Percentiles rank a stretch among this genome's conserved stretches.
phyloP scores from a whole-genome alignment of 371 early-diverging fungal species.

The Mucor sp. region DNA sequence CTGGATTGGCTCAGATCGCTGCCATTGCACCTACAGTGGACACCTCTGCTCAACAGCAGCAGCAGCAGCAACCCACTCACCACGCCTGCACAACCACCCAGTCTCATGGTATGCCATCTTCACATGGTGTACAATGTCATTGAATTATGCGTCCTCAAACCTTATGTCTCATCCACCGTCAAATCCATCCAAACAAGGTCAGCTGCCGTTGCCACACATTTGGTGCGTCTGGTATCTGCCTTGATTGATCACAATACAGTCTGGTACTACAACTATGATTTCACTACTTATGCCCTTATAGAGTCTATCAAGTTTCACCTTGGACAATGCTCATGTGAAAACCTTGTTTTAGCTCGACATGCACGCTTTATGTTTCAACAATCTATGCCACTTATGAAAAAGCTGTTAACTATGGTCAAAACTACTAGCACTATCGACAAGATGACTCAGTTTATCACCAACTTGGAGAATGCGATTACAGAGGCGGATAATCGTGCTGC shows the following conservation, averaged over 20 bases:
- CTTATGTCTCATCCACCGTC: constrained; percentile 21
- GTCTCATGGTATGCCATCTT: constrained; percentile 19
- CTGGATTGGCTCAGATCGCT: constrained; percentile 26
- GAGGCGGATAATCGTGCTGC: constrained; percentile 7
- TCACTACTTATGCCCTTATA: constrained; percentile 12
- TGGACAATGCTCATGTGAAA: constrained; percentile 14
- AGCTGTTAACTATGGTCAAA: constrained; percentile 5
- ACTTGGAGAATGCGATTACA: constrained; percentile 20
- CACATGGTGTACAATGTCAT: constrained; percentile 35
- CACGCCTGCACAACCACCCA: constrained; percentile 15
- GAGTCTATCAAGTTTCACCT: constrained; percentile 23
- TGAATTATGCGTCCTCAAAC: constrained; percentile 24
- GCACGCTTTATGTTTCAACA: constrained; percentile 44
- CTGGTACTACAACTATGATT: constrained; percentile 17
- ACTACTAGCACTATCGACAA: constrained; percentile 5
- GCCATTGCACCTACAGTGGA: constrained; percentile 36
- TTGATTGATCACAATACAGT: constrained; percentile 2
- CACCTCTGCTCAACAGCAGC: constrained; percentile 8
- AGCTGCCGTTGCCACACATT: constrained; percentile 17
- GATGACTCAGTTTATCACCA: constrained; percentile 22
- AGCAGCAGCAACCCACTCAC: background rate
- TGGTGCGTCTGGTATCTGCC: constrained; percentile 15
- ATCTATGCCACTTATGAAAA: constrained; percentile 28
- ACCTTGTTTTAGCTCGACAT: constrained; percentile 27
- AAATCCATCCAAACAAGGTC: constrained; percentile 25